phyloP scores from a whole-genome alignment of 2,329 filamentous ascomycete species.

The Penicillium sp. region DNA sequence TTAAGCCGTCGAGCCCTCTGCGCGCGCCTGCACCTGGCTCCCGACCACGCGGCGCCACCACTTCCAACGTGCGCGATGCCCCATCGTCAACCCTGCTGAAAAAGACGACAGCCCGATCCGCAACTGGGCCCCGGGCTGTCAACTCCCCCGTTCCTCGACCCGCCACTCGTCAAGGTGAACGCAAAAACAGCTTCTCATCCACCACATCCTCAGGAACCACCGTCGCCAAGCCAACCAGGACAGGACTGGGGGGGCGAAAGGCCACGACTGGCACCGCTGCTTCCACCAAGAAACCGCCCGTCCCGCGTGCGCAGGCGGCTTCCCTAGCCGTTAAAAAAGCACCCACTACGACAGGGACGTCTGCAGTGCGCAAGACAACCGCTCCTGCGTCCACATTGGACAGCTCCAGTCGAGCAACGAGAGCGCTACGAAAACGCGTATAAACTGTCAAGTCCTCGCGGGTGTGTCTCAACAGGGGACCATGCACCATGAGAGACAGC shows the following conservation, averaged over 20 bases:
- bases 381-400: constrained; percentile 25
- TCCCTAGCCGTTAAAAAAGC: constrained; percentile 33
- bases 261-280: constrained; percentile 18
- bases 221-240: constrained; percentile 27
- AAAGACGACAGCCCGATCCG: constrained; percentile 27
- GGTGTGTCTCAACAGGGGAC: too few relatives aligned
- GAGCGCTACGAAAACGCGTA: constrained; percentile 38
- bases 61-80: constrained; percentile 23
- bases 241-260: too few relatives aligned
- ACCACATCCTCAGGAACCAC: constrained; percentile 36
- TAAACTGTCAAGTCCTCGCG: constrained; percentile 10
- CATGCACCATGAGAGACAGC: too few relatives aligned
- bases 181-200: constrained; percentile 34
- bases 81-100: constrained; percentile 25
- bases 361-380: constrained; percentile 27
- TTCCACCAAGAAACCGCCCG: constrained; percentile 27
- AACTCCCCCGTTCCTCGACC: constrained; percentile 30
- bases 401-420: constrained; percentile 28
- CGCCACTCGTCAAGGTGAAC: constrained; percentile 36
- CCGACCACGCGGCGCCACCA: constrained; percentile 21
- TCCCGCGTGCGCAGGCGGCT: constrained; percentile 27
- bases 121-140: constrained; percentile 25
- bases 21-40: constrained; percentile 24
- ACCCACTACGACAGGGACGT: constrained; percentile 21
- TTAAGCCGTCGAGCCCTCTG: constrained; percentile 49